Evolutionary conservation across 768 basidiomycete species (phyloP).

Genomic region (Pleurotus pulmonarius): DNA sequence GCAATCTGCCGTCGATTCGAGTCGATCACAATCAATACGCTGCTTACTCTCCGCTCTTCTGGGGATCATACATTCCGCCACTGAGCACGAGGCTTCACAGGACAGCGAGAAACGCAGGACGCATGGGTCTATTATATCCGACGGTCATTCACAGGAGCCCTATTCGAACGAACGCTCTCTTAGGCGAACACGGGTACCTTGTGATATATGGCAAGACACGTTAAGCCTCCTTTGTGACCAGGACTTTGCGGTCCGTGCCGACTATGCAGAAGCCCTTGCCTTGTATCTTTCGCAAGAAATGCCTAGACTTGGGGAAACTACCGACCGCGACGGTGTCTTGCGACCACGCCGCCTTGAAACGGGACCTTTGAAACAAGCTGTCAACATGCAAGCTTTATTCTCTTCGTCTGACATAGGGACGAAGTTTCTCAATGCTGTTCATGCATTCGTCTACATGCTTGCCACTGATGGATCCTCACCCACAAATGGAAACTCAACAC

Average conservation of each 20-base stretch:
- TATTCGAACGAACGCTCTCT: slow-evolving; percentile 33
- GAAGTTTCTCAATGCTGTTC: slow-evolving; percentile 74
- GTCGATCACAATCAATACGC: slow-evolving; percentile 63
- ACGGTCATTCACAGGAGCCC: slow-evolving; percentile 22
- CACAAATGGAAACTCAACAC: slow-evolving; percentile 18
- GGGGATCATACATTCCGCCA: slow-evolving; percentile 65
- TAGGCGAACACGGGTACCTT: slow-evolving; percentile 65
- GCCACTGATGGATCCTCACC: slow-evolving; percentile 49
- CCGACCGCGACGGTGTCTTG: slow-evolving; percentile 42
- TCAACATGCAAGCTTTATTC: slow-evolving; percentile 43
- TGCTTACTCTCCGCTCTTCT: slow-evolving; percentile 67
- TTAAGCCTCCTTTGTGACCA: slow-evolving; percentile 78
- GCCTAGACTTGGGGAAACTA: slow-evolving; percentile 52
- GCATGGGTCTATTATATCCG: slow-evolving; percentile 12
- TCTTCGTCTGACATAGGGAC: slow-evolving; percentile 58
- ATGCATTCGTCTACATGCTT: slow-evolving; percentile 78
- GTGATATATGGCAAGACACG: slow-evolving; percentile 91
- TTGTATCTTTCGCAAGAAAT: slow-evolving; percentile 79
- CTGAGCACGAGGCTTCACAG: slow-evolving; percentile 35
- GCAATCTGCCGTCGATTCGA: slow-evolving; percentile 24
- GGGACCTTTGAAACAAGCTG: slow-evolving; percentile 43
- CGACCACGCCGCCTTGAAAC: slow-evolving; percentile 44
- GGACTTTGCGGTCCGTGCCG: slow-evolving; percentile 73
- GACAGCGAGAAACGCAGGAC: slow-evolving; percentile 7
- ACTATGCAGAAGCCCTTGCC: slow-evolving; percentile 71